A percentile compares a stretch with the other conserved stretches of the same genome.
phyloP scores from a whole-genome alignment of 805 yeast species.

The Saturnispora dispora region DNA sequence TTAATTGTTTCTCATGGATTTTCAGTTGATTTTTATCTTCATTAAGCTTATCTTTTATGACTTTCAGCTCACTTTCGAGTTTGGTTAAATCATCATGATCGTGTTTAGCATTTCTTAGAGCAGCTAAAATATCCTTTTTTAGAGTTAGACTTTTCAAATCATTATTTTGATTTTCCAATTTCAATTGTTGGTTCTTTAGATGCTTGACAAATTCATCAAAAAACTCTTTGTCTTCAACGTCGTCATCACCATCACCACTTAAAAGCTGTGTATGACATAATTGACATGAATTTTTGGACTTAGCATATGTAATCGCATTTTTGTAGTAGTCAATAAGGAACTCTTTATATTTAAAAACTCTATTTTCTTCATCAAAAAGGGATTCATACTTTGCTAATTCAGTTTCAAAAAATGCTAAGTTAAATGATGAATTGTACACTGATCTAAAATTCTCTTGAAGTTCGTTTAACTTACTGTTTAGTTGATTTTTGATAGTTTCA shows the following conservation, averaged over 20 bases:
- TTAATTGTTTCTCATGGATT: slow-evolving; percentile 8
- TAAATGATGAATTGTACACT: slow-evolving; percentile 29
- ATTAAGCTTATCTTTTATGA: background rate
- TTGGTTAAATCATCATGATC: slow-evolving; percentile 20
- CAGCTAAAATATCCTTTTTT: slow-evolving; percentile 23
- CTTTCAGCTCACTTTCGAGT: slow-evolving; percentile 25
- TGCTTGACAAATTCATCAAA: slow-evolving; percentile 16
- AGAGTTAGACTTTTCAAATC: slow-evolving; percentile 18
- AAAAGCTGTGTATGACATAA: slow-evolving; percentile 65
- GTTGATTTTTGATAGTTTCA: background rate
- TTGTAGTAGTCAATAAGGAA: slow-evolving; percentile 63
- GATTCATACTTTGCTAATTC: slow-evolving; percentile 49
- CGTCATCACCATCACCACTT: slow-evolving; percentile 20
- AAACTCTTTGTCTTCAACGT: slow-evolving; percentile 9
- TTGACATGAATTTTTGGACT: slow-evolving; percentile 49
- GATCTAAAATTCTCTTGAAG: slow-evolving; percentile 12
- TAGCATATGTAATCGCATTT: slow-evolving; percentile 59
- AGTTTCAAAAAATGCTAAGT: slow-evolving; percentile 40
- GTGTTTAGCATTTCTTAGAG: slow-evolving; percentile 22
- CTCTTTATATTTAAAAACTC: slow-evolving; percentile 56
- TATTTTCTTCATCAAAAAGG: slow-evolving; percentile 50
- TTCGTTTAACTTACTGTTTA: background rate
- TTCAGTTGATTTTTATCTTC: background rate
- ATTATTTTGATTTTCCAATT: slow-evolving; percentile 14
- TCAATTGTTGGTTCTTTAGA: slow-evolving; percentile 19